Conservation (phyloP, 139 green algal species). For the Volvox reticuliferus region DNA sequence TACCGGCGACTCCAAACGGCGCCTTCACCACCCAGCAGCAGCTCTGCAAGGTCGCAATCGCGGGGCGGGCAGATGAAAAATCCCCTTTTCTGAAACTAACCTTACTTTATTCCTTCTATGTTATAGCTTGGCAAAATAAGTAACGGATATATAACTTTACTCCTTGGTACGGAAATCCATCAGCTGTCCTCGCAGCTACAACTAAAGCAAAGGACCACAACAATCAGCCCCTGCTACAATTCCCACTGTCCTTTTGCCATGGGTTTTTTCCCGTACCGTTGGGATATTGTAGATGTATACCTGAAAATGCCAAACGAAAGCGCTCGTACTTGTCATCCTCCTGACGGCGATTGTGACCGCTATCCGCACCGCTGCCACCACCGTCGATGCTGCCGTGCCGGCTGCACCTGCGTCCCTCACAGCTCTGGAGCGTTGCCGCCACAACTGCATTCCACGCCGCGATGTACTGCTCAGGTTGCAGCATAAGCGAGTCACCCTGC, state of each 20-base stretch:
- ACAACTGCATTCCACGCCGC: conserved; percentile 27
- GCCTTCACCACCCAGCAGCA: conserved; percentile 25
- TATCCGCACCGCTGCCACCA: not conserved
- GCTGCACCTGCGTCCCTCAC: not conserved
- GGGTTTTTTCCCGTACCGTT: too few relatives aligned
- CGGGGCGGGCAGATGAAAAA: too few relatives aligned
- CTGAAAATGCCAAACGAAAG: not conserved
- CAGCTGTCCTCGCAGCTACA: too few relatives aligned
- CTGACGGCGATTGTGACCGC: not conserved
- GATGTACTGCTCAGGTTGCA: not conserved
- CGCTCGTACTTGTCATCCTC: not conserved
- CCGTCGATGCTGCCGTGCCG: too few relatives aligned
- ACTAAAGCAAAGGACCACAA: too few relatives aligned
- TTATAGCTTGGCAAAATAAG: too few relatives aligned
- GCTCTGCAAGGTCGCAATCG: not conserved
- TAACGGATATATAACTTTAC: too few relatives aligned
- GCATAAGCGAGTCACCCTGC: not conserved
- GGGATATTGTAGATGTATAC: not conserved
- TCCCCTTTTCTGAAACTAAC: too few relatives aligned
- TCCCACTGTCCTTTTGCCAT: too few relatives aligned
- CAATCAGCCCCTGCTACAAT: too few relatives aligned
- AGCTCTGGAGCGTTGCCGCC: not conserved
- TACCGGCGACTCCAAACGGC: conserved; percentile 52
- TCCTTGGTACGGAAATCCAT: too few relatives aligned
- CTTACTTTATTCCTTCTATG: too few relatives aligned